Evolutionary conservation across 176 grass and related monocot genomes (phyloP).

Genomic region (Carex kokanica): DNA sequence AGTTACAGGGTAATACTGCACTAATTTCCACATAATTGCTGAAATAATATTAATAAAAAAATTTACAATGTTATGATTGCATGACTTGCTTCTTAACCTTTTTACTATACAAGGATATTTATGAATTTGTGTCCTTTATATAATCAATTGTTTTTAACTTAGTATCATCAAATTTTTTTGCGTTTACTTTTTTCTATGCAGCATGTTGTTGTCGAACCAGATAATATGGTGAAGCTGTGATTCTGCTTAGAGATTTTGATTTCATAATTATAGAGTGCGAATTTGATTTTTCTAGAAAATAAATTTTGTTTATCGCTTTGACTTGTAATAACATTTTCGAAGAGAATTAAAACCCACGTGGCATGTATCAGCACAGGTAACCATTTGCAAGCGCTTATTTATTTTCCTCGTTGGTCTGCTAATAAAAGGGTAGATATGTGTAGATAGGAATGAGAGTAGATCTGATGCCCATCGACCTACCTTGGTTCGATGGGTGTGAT

Average conservation of each 20-base stretch:
- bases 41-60: not conserved
- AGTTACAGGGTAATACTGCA: not conserved
- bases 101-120: not conserved
- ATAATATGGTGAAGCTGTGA: not conserved
- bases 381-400: not conserved
- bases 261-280: not conserved
- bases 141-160: not conserved
- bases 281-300: not conserved
- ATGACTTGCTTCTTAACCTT: not conserved
- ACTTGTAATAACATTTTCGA: not conserved
- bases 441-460: too few relatives aligned
- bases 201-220: conserved; percentile 18
- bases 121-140: not conserved
- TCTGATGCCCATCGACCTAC: too few relatives aligned
- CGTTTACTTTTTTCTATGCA: not conserved
- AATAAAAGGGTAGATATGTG: not conserved
- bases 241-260: not conserved
- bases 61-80: not conserved
- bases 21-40: not conserved
- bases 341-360: not conserved
- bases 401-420: not conserved
- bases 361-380: not conserved
- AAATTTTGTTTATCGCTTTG: not conserved
- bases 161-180: conserved; percentile 1
- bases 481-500: too few relatives aligned